Evolutionary conservation across 192 early-diverging fungal species (phyloP), one percentile per base, ranked within the genome.

Genomic region (Backusella sp.): DNA sequence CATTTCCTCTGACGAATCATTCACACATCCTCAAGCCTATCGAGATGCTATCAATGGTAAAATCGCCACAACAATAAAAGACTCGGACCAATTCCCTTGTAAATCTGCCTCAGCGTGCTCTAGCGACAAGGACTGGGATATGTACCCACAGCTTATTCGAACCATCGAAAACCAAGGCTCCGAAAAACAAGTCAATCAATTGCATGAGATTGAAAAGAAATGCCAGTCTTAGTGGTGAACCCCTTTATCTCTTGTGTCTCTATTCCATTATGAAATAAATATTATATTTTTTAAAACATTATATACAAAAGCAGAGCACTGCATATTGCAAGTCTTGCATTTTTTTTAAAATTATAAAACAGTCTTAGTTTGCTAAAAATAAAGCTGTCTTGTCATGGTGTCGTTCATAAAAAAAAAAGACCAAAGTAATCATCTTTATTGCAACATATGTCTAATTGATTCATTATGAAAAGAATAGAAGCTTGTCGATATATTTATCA

Each of bases 191-290:
- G 56, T 62, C 12, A 28, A 62, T 28, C 56, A 62, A 62, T 28
- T 62, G 26, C 56, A 62, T 62, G 56, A 62, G 12, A 62, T 62
- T 62, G 56, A 62, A 62, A 62, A 62, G 56, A 62, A 62, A 11
- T 62, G 56, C 12, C 56, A 62, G 26, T 28, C 56, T 62, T 62
- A 62, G 26, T 28, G 9, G 4, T 44, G 15, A 3, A 0, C 23
- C 0, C 11, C 11, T 8, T 9, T 26, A 23, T 26, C 9, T 59
- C 26, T 9, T 59, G 8, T 59, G 1, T 49, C 15, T n/a, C 19
- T 49, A 49, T 49, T n/a, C 19, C 15, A 49, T 49, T 49, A n/a
- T 49, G 19, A 49, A 49, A 49, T 49, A 49, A 49, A 49, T 49
- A 19, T 44, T 17, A 9, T 39, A 39, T n/a, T 44, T 44, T 44